Evolutionary conservation across 371 early-diverging fungal species (phyloP).

Genomic region (Rhizoclosmatium hyalinum): DNA sequence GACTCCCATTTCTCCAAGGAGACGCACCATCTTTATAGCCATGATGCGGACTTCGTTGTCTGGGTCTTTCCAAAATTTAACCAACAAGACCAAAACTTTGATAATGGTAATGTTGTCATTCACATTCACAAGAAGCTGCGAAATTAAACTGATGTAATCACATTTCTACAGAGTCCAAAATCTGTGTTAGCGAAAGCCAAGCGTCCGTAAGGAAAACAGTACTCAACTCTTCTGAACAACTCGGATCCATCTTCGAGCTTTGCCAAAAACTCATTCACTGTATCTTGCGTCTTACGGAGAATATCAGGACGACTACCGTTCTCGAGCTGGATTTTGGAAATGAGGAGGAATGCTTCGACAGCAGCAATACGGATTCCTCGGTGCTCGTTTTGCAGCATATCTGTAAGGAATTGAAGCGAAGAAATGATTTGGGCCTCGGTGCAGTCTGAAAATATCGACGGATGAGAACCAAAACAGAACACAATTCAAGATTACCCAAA

Average conservation of each 20-base stretch:
- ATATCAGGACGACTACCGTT: slow-evolving; percentile 14
- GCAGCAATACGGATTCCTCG: slow-evolving; percentile 53
- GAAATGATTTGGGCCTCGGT: slow-evolving; percentile 23
- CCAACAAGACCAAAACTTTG: slow-evolving; percentile 43
- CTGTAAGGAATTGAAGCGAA: slow-evolving; percentile 46
- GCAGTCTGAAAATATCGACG: slow-evolving; percentile 14
- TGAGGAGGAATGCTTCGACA: slow-evolving; percentile 47
- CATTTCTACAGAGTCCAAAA: slow-evolving; percentile 45
- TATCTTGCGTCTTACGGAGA: slow-evolving; percentile 35
- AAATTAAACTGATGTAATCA: slow-evolving; percentile 48
- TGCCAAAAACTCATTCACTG: slow-evolving; percentile 33
- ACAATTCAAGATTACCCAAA: slow-evolving; percentile 31
- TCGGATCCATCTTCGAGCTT: slow-evolving; percentile 37
- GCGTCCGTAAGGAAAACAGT: not conserved
- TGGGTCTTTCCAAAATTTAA: slow-evolving; percentile 56
- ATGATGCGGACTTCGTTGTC: slow-evolving; percentile 55
- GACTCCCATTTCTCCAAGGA: slow-evolving; percentile 48
- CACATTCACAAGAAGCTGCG: slow-evolving; percentile 42
- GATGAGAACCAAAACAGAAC: not conserved
- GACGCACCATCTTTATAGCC: slow-evolving; percentile 51
- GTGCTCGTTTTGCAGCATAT: slow-evolving; percentile 55
- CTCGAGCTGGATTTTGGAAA: slow-evolving; percentile 46
- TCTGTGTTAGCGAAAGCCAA: not conserved
- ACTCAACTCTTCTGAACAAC: slow-evolving; percentile 42
- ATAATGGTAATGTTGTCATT: slow-evolving; percentile 32